Evolutionary conservation across 495 filamentous ascomycete genomes (phyloP).

Genomic region (Penicillium antarcticum): DNA sequence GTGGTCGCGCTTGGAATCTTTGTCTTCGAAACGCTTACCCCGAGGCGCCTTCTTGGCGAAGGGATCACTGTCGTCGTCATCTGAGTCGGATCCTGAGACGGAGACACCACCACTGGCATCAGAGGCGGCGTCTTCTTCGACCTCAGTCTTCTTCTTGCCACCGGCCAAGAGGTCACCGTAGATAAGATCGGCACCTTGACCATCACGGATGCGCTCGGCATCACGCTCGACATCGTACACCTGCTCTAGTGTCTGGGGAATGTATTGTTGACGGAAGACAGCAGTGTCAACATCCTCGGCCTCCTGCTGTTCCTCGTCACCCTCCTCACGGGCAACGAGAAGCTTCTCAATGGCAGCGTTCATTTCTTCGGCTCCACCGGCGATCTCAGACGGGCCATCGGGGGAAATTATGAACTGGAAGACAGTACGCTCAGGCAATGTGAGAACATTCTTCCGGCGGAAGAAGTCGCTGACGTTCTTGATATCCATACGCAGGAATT

Average conservation of each 20-base stretch:
- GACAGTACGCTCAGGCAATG: slow-evolving; percentile 64
- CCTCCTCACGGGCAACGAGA: slow-evolving; percentile 41
- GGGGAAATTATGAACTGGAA: slow-evolving; percentile 75
- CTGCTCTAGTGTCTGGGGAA: slow-evolving; percentile 88
- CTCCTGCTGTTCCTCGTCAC: slow-evolving; percentile 35
- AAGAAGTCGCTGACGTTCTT: slow-evolving; percentile 96
- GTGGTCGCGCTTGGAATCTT: slow-evolving; percentile 83
- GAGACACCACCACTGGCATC: slow-evolving; percentile 49
- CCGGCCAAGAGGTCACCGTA: slow-evolving; percentile 75
- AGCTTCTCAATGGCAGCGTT: slow-evolving; percentile 46
- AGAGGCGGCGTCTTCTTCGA: slow-evolving; percentile 38
- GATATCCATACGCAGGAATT: slow-evolving; percentile 96
- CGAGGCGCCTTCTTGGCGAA: slow-evolving; percentile 69
- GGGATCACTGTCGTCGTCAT: slow-evolving; percentile 41
- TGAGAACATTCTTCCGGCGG: slow-evolving; percentile 74
- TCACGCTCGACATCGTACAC: slow-evolving; percentile 96
- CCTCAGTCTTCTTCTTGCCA: slow-evolving; percentile 51
- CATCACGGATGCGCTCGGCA: slow-evolving; percentile 68
- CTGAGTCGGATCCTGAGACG: slow-evolving; percentile 43
- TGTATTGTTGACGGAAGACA: slow-evolving; percentile 92
- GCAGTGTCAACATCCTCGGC: slow-evolving; percentile 72
- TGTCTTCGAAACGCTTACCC: slow-evolving; percentile 88
- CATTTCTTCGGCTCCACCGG: slow-evolving; percentile 37
- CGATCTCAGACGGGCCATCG: slow-evolving; percentile 48
- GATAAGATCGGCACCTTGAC: slow-evolving; percentile 67